A percentile compares a stretch with the other conserved stretches of the same genome.
Evolutionary conservation across 768 basidiomycete species (phyloP).

Genomic region (Tulasnella sp.): DNA sequence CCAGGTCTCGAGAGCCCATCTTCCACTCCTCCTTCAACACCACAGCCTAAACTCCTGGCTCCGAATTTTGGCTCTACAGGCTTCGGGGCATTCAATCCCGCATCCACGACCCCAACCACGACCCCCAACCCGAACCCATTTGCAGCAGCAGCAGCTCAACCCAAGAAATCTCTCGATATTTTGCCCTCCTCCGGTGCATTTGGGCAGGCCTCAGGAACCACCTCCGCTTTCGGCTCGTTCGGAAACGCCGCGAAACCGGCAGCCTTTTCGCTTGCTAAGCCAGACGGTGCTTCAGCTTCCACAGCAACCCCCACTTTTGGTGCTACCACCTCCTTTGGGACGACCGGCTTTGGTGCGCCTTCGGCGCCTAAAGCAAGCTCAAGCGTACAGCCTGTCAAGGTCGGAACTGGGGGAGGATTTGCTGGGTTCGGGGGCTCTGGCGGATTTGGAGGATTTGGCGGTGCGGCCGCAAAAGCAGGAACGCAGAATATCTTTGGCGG

Average conservation of each 20-base stretch:
- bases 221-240: neutral
- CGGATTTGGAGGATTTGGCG: conserved; percentile 1
- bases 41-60: neutral
- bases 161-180: conserved; percentile 10
- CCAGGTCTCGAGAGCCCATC: neutral
- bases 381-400: conserved; percentile 10
- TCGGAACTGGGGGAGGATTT: conserved; percentile 6
- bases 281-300: neutral
- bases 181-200: conserved; percentile 24
- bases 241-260: neutral
- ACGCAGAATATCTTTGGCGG: neutral
- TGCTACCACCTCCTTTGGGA: neutral
- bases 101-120: conserved; percentile 17
- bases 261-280: neutral
- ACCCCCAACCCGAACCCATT: neutral
- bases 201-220: neutral
- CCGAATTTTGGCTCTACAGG: conserved; percentile 19
- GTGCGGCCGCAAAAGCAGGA: conserved; percentile 12
- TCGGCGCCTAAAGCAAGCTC: conserved; percentile 15
- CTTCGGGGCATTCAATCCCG: conserved; percentile 8
- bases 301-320: conserved; percentile 5
- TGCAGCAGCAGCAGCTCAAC: neutral
- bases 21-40: conserved; percentile 10
- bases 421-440: neutral
- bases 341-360: conserved; percentile 14